Evolutionary conservation across 108 stramenopile genomes (phyloP), one percentile per base, ranked within the genome.

Genomic region (Thalassiosira profunda): DNA sequence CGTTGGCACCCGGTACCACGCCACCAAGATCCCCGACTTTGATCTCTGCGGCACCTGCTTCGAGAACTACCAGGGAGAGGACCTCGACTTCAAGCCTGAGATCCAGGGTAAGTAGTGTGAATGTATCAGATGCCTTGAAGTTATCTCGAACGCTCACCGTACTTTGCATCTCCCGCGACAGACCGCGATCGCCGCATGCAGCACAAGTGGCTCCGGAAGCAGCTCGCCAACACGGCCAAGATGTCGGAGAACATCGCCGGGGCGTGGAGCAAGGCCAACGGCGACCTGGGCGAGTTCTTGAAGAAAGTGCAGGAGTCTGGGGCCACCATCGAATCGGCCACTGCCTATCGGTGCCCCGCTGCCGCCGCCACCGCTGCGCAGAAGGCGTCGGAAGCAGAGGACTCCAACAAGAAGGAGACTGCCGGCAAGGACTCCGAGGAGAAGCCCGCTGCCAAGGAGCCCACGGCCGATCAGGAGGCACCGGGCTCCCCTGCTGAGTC

Each of bases 1-100:
- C 48, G 63, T 95, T 64, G 94, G 94, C 11, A 76, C 76, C 24
- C 85, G 94, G n/a, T 91, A 79, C 47, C 89, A 88, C 76, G 85
- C 94, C 6, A 69, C 59, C 10, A 90, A 94, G 36, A 62, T 94
- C 31, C 84, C 86, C 8, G 91, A 95, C 71, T 95, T 89, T 69
- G 94, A 95, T 78, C 72, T 95, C 12, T 95, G 94, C 45, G 60
- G 74, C 45, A 53, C 40, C 3, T 95, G 94, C 64, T 74, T 67
- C 58, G 36, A 47, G 0, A 85, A 86, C 30, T 95, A 92, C 72
- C 76, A 79, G 11, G 94, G 94, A 18, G 76, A 74, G 20, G 84
- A 87, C 8, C 78, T 87, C n/a, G 56, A 80, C 23, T 92, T 92
- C 62, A 85, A 86, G 54, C 63, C 70, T 3, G 86, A 74, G 5